Conservation (phyloP, 495 filamentous ascomycete species). For the Pseudoneurospora amorphoporcata region DNA sequence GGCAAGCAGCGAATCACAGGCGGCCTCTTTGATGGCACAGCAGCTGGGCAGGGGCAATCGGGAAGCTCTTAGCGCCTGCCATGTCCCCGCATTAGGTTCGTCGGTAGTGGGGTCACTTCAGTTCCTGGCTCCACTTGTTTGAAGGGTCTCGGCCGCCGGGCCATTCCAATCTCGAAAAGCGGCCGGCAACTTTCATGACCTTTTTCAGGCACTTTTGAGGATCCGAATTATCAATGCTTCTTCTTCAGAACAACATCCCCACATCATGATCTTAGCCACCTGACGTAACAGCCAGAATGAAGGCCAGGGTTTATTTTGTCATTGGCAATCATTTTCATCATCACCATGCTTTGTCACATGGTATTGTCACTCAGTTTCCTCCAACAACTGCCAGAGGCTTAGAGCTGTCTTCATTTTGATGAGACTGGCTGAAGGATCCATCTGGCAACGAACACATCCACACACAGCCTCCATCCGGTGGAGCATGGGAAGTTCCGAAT, state of each 20-base stretch:
- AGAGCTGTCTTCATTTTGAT: neutral
- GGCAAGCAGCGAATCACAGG: slow-evolving; percentile 11
- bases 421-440: neutral
- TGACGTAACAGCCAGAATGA: neutral
- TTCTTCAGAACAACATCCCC: neutral
- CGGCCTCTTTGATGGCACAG: slow-evolving; percentile 2
- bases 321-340: neutral
- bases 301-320: neutral
- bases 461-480: neutral
- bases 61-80: neutral
- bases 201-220: neutral
- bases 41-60: slow-evolving; percentile 3
- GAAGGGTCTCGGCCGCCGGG: neutral
- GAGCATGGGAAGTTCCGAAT: neutral
- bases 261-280: neutral
- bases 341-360: neutral
- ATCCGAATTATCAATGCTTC: neutral
- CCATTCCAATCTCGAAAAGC: neutral
- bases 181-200: neutral
- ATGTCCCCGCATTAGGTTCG: neutral
- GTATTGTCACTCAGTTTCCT: neutral
- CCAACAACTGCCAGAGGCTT: neutral
- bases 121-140: neutral
- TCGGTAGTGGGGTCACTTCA: neutral
- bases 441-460: neutral